Conservation (phyloP, 495 filamentous ascomycete genomes). For the Amphirosellinia nigrospora region DNA sequence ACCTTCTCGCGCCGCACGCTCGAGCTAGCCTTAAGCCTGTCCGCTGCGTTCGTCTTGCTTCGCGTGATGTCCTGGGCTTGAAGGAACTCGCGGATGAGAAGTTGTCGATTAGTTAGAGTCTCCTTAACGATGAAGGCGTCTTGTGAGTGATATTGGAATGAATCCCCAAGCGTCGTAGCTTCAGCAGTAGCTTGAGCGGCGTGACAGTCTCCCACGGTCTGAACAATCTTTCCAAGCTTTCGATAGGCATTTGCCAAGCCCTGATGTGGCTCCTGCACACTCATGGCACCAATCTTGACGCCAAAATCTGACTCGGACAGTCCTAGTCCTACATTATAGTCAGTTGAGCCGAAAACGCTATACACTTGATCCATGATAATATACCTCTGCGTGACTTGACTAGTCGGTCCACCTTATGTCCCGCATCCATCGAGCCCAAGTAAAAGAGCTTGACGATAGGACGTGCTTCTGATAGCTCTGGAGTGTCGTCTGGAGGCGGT, state of each 20-base stretch:
- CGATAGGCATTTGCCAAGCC: constrained; percentile 89
- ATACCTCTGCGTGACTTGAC: constrained; percentile 91
- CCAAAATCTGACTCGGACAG: constrained; percentile 94
- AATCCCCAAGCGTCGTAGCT: constrained; percentile 92
- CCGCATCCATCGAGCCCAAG: constrained; percentile 90
- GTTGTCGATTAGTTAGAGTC: constrained; percentile 96
- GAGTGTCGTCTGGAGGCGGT: constrained; percentile 95
- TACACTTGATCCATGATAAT: constrained; percentile 27
- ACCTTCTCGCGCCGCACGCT: constrained; percentile 91
- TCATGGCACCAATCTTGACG: constrained; percentile 82
- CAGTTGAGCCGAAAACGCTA: constrained; percentile 12
- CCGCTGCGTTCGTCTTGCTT: constrained; percentile 80
- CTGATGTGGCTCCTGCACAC: constrained; percentile 85
- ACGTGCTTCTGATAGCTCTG: constrained; percentile 86
- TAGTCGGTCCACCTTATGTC: constrained; percentile 92
- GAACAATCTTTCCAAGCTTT: constrained; percentile 91
- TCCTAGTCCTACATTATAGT: constrained; percentile 70
- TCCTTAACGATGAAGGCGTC: constrained; percentile 99
- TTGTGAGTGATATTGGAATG: constrained; percentile 91
- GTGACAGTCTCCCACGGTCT: constrained; percentile 91
- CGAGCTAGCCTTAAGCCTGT: constrained; percentile 82
- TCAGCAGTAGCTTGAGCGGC: constrained; percentile 98
- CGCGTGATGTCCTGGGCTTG: constrained; percentile 83
- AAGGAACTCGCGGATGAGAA: constrained; percentile 91
- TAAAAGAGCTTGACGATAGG: constrained; percentile 97